These are phyloP conservation scores for Cercospora sesami DNA, from an alignment of 2,329 filamentous ascomycete genomes.

Conservation along the genomic window DNA sequence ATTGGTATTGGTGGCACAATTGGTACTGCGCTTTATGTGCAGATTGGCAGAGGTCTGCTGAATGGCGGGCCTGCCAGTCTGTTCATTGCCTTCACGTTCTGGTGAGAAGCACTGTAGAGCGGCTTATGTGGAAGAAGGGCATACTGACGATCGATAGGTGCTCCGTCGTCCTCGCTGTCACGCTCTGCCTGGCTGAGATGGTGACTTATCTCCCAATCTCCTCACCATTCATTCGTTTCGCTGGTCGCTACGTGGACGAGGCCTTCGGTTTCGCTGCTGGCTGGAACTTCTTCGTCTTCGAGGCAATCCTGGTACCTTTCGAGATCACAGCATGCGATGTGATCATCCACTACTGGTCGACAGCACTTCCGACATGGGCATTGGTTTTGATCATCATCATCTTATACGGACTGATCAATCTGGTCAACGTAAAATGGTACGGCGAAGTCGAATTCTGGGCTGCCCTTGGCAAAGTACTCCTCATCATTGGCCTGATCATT, in stretches of 20 bases:
- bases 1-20: constrained; percentile 48
- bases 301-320: constrained; percentile 35
- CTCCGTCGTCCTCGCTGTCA: constrained; percentile 29
- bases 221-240: constrained; percentile 76
- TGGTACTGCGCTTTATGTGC: constrained; percentile 51
- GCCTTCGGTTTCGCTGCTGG: constrained; percentile 57
- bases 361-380: constrained; percentile 52
- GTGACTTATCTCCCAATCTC: constrained; percentile 74
- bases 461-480: constrained; percentile 58
- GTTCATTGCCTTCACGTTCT: constrained; percentile 50
- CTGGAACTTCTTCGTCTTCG: constrained; percentile 37
- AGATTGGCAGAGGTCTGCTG: constrained; percentile 49
- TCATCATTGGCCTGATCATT: constrained; percentile 68
- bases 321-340: constrained; percentile 57
- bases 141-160: constrained; percentile 17
- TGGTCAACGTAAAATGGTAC: constrained; percentile 72
- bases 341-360: constrained; percentile 61
- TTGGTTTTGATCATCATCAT: constrained; percentile 63
- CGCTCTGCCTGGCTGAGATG: constrained; percentile 66
- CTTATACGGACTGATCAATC: constrained; percentile 62
- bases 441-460: constrained; percentile 74
- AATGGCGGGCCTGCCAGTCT: constrained; percentile 50
- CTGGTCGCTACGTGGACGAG: constrained; percentile 72
- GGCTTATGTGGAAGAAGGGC: background rate
- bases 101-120: constrained; percentile 28